Conservation (phyloP, 257 asterid genomes). For the Solanum rostratum region DNA sequence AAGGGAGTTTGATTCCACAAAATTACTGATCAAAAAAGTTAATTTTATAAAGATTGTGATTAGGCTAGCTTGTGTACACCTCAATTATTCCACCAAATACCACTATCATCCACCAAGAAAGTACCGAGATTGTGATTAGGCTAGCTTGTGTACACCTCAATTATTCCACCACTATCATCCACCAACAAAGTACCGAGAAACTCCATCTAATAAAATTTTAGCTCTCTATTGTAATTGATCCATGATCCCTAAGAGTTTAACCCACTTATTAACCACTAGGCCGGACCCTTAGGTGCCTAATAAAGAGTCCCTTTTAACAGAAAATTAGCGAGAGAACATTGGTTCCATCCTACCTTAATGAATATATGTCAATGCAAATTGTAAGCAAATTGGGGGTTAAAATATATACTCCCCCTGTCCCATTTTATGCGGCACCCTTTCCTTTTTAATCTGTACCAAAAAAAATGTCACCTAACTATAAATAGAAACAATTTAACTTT, state of each 20-base stretch:
- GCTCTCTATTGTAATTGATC: background rate
- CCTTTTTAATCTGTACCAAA: no score
- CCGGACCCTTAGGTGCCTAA: background rate
- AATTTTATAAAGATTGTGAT: background rate
- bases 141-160: background rate
- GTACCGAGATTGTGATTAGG: background rate
- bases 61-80: background rate
- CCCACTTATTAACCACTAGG: background rate
- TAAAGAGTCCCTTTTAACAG: background rate
- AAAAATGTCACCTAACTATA: no score
- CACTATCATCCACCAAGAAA: background rate
- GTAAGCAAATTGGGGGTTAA: background rate
- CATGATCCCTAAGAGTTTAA: background rate
- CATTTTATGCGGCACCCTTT: no score
- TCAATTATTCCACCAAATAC: background rate
- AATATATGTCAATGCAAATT: background rate
- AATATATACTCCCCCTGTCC: background rate
- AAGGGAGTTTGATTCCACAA: background rate
- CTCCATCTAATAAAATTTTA: background rate
- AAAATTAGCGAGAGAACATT: background rate
- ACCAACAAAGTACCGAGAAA: background rate
- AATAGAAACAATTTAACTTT: no score
- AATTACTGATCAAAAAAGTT: background rate
- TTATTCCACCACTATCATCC: background rate
- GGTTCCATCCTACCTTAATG: background rate